A percentile compares a stretch with the other conserved stretches of the same genome.
phyloP scores from a whole-genome alignment of 306 rosid species.

The Gillenia trifoliata region DNA sequence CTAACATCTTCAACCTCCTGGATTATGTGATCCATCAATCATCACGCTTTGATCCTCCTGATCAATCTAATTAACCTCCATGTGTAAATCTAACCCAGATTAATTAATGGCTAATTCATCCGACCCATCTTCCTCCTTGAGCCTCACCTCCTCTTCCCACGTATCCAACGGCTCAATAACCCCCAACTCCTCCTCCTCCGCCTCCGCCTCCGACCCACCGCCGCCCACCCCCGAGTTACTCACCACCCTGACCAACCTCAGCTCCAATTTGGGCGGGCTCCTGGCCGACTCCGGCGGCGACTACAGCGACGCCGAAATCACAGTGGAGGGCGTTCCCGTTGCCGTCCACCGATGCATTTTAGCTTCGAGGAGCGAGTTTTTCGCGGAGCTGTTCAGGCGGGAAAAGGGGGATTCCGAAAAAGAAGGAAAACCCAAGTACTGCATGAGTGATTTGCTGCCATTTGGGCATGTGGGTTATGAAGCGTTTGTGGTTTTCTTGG shows the following conservation, averaged over 20 bases:
- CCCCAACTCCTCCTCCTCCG: slow-evolving; percentile 43
- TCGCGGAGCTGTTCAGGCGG: slow-evolving; percentile 30
- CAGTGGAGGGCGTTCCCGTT: slow-evolving; percentile 38
- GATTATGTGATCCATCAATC: background rate
- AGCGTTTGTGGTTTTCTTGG: slow-evolving; percentile 41
- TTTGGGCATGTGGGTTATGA: slow-evolving; percentile 45
- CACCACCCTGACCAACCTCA: slow-evolving; percentile 43
- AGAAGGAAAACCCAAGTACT: slow-evolving; percentile 33
- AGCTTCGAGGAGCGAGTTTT: slow-evolving; percentile 46
- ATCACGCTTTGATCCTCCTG: slow-evolving; percentile 6
- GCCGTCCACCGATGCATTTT: slow-evolving; percentile 46
- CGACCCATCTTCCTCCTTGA: slow-evolving; percentile 84
- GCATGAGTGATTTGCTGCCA: slow-evolving; percentile 38
- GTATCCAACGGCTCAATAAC: slow-evolving; percentile 58
- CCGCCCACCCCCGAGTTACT: slow-evolving; percentile 50
- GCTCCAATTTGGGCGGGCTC: slow-evolving; percentile 42
- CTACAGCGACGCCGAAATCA: slow-evolving; percentile 42
- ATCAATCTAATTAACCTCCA: background rate
- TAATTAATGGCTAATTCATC: slow-evolving; percentile 54
- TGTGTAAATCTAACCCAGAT: background rate
- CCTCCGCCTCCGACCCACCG: slow-evolving; percentile 38
- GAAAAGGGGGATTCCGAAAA: slow-evolving; percentile 19
- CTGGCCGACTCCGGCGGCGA: slow-evolving; percentile 35
- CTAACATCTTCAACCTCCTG: background rate
- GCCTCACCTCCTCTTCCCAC: slow-evolving; percentile 73